These are phyloP conservation scores for Clausena lansium DNA, from an alignment of 345 rosid species.

Conservation along the genomic window DNA sequence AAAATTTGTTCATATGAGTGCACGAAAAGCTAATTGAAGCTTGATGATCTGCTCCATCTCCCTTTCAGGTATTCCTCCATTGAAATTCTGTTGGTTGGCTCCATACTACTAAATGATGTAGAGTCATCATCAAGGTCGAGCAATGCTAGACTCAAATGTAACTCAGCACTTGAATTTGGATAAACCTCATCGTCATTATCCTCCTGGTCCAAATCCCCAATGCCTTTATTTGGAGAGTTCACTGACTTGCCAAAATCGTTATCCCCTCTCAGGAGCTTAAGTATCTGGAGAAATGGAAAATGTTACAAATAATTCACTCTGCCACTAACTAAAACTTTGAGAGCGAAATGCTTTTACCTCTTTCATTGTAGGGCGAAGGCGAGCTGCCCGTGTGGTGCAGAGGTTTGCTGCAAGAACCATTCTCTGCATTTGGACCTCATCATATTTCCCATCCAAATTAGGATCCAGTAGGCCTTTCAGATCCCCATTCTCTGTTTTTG, in stretches of 20 bases:
- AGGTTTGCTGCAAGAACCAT: constrained; percentile 76
- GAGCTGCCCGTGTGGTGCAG: constrained; percentile 66
- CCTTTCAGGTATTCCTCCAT: constrained; percentile 53
- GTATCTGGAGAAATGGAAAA: constrained; percentile 42
- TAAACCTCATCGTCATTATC: constrained; percentile 78
- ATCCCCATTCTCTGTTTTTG: constrained; percentile 55
- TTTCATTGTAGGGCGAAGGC: constrained; percentile 74
- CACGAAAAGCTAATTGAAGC: constrained; percentile 41
- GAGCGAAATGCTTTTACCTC: constrained; percentile 41
- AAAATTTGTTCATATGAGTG: not conserved
- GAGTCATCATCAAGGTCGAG: constrained; percentile 67
- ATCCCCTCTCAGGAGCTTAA: constrained; percentile 61
- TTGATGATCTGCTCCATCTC: constrained; percentile 66
- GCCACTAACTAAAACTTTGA: not conserved
- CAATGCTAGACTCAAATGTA: constrained; percentile 66
- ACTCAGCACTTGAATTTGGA: constrained; percentile 57
- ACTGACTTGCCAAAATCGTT: constrained; percentile 30
- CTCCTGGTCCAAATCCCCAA: constrained; percentile 38
- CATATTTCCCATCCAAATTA: constrained; percentile 41
- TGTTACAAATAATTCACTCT: not conserved
- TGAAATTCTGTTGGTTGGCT: constrained; percentile 44
- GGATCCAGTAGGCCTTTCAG: constrained; percentile 65
- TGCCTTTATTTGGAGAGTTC: constrained; percentile 6
- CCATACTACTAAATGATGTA: constrained; percentile 62
- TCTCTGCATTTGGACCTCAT: constrained; percentile 59